phyloP scores from a whole-genome alignment of 2,329 filamentous ascomycete genomes.

The Stagonosporopsis rhizophila region DNA sequence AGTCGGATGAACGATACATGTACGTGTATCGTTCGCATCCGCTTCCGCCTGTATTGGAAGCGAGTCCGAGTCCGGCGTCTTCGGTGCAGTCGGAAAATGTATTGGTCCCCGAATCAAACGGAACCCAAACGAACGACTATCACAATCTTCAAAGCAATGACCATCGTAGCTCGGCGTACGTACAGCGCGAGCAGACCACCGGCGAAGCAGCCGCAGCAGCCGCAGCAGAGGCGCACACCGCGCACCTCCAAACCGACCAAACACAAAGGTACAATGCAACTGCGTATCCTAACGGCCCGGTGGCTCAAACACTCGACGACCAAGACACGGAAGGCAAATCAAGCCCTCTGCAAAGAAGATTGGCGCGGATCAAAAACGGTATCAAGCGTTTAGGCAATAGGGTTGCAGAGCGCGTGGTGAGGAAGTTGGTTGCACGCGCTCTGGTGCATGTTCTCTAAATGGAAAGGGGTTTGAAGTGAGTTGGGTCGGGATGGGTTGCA shows the following conservation, averaged over 20 bases:
- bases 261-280: neutral
- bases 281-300: too few species aligned
- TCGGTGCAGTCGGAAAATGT: neutral
- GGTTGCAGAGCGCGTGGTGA: neutral
- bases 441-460: neutral
- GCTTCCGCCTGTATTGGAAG: neutral
- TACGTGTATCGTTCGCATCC: neutral
- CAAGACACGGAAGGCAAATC: neutral
- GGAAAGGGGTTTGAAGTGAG: too few species aligned
- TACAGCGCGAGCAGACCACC: neutral
- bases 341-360: neutral
- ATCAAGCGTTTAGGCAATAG: neutral
- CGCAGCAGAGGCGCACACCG: neutral
- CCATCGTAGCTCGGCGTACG: too few species aligned
- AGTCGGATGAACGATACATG: neutral
- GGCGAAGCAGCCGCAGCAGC: neutral
- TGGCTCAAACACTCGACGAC: neutral
- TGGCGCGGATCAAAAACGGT: neutral
- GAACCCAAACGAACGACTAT: neutral
- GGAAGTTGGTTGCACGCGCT: neutral
- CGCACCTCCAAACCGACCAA: neutral
- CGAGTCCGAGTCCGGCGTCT: neutral
- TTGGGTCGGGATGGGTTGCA: neutral
- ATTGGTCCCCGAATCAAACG: neutral
- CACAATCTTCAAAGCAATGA: neutral